These are phyloP conservation scores for Dentipellis sp. DNA, from an alignment of 768 basidiomycete genomes.

Conservation along the genomic window DNA sequence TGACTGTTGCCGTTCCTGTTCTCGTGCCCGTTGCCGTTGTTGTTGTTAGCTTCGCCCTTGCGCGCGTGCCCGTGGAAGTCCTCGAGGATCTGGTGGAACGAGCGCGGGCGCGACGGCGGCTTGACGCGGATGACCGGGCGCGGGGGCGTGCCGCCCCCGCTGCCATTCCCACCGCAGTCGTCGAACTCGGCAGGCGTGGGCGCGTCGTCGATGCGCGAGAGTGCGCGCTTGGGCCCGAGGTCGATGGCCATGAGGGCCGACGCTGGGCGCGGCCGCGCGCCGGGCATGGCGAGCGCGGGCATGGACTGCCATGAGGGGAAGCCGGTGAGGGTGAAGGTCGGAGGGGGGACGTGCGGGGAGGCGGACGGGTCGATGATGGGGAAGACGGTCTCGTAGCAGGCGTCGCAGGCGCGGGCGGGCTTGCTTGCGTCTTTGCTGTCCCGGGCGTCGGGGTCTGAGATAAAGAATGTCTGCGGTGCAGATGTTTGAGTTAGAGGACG, in stretches of 20 bases:
- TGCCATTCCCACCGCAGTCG: neutral
- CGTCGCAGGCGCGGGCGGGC: slow-evolving; percentile 74
- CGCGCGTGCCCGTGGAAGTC: slow-evolving; percentile 37
- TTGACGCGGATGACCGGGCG: slow-evolving; percentile 21
- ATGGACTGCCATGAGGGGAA: slow-evolving; percentile 51
- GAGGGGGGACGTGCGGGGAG: slow-evolving; percentile 15
- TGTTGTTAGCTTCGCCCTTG: neutral
- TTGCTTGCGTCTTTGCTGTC: slow-evolving; percentile 37
- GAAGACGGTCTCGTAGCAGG: slow-evolving; percentile 83
- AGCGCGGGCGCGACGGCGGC: slow-evolving; percentile 37
- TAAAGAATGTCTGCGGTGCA: slow-evolving; percentile 65
- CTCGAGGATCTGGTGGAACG: slow-evolving; percentile 58
- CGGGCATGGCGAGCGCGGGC: slow-evolving; percentile 22
- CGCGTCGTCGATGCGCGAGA: slow-evolving; percentile 15
- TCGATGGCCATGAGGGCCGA: slow-evolving; percentile 34
- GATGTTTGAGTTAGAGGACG: slow-evolving; percentile 2
- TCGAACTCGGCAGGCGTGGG: neutral
- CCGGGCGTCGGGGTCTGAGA: slow-evolving; percentile 43
- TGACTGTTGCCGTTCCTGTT: neutral
- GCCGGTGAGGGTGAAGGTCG: slow-evolving; percentile 41
- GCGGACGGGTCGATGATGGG: slow-evolving; percentile 36
- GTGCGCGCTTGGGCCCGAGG: slow-evolving; percentile 17
- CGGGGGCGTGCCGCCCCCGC: slow-evolving; percentile 8
- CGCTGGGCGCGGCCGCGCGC: slow-evolving; percentile 14
- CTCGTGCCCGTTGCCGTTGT: neutral